phyloP scores from a whole-genome alignment of 345 rosid genomes.

The Boechera retrofracta region DNA sequence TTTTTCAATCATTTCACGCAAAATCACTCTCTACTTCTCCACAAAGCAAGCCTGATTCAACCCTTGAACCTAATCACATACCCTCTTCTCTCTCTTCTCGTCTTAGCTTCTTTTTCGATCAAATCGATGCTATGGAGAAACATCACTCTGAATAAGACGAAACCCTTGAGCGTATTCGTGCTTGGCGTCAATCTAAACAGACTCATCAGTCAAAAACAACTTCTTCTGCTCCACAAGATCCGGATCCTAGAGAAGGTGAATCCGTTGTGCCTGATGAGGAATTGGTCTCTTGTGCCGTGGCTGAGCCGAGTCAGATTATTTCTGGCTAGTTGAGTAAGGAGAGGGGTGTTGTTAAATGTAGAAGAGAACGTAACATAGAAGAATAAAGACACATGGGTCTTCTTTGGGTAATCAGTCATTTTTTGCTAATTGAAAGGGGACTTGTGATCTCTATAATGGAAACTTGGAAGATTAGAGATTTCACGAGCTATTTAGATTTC shows the following conservation, averaged over 20 bases:
- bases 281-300: neutral
- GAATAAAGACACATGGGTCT: too few species aligned
- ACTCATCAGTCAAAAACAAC: constrained; percentile 24
- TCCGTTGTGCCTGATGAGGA: neutral
- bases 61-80: constrained; percentile 44
- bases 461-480: too few species aligned
- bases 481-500: too few species aligned
- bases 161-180: constrained; percentile 85
- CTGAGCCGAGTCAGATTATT: constrained; percentile 5
- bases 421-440: too few species aligned
- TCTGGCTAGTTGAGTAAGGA: neutral
- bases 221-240: constrained; percentile 15
- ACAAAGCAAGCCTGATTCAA: constrained; percentile 30
- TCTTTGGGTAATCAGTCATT: too few species aligned
- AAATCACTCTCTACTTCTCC: constrained; percentile 47
- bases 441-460: too few species aligned
- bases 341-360: constrained; percentile 44
- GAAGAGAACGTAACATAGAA: too few species aligned
- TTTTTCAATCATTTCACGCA: constrained; percentile 32
- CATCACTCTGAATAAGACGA: constrained; percentile 65
- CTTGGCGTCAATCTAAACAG: constrained; percentile 84
- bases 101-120: constrained; percentile 89
- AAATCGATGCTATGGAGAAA: constrained; percentile 82
- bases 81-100: constrained; percentile 88
- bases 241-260: constrained; percentile 8